phyloP scores from a whole-genome alignment of 495 filamentous ascomycete species.

The Hapsidospora chrysogenum region DNA sequence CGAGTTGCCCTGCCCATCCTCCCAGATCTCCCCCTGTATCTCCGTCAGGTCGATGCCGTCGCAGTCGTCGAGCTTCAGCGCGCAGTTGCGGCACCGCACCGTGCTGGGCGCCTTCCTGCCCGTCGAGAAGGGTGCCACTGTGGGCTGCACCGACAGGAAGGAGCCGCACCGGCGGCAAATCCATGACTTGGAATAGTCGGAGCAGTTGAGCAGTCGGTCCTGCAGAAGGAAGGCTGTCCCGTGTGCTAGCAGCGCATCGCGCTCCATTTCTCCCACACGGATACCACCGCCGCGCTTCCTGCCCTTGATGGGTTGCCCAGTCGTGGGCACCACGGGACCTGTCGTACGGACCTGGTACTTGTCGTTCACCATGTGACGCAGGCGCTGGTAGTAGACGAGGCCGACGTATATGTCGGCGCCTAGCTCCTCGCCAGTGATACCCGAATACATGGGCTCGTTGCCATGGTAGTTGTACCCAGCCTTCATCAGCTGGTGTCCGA shows the following conservation, averaged over 20 bases:
- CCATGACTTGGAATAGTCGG: slow-evolving; percentile 74
- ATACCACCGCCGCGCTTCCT: slow-evolving; percentile 93
- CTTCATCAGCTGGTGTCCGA: slow-evolving; percentile 82
- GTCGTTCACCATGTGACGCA: slow-evolving; percentile 98
- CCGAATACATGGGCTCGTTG: slow-evolving; percentile 95
- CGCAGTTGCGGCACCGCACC: slow-evolving; percentile 75
- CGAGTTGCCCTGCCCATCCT: slow-evolving; percentile 66
- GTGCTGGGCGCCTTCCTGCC: slow-evolving; percentile 33
- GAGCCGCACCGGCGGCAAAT: slow-evolving; percentile 76
- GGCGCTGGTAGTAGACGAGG: slow-evolving; percentile 91
- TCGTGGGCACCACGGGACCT: slow-evolving; percentile 71
- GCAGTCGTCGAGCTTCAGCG: slow-evolving; percentile 36
- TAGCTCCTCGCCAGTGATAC: slow-evolving; percentile 88
- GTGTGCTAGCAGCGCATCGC: slow-evolving; percentile 85
- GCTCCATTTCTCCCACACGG: slow-evolving; percentile 97
- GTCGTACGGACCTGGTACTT: slow-evolving; percentile 98
- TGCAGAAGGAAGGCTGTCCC: slow-evolving; percentile 89
- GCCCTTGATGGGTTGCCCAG: slow-evolving; percentile 94
- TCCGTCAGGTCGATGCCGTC: slow-evolving; percentile 40
- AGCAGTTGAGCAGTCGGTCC: slow-evolving; percentile 92
- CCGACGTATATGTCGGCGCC: slow-evolving; percentile 93
- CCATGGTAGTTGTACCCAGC: slow-evolving; percentile 97
- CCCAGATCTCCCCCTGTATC: slow-evolving; percentile 63
- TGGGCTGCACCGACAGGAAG: slow-evolving; percentile 70
- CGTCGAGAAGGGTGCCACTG: slow-evolving; percentile 44